A percentile compares a stretch with the other conserved stretches of the same genome.
phyloP scores from a whole-genome alignment of 768 basidiomycete genomes.

The Rhodotorula paludigena region DNA sequence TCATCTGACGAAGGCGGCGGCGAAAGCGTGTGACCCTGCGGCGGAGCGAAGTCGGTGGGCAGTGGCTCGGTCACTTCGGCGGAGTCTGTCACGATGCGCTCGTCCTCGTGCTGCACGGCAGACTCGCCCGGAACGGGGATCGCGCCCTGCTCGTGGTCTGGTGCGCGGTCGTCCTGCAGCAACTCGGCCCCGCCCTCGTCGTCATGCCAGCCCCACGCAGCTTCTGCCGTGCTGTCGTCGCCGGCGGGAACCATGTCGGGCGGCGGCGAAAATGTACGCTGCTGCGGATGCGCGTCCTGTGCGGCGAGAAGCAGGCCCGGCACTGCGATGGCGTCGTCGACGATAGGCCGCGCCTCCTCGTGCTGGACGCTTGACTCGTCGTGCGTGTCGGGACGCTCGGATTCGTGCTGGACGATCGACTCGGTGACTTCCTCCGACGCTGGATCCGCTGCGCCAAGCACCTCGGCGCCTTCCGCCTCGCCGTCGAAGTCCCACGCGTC shows the following conservation, averaged over 20 bases:
- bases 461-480: constrained; percentile 19
- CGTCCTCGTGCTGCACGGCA: constrained; percentile 1
- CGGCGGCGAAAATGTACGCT: constrained; percentile 16
- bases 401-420: constrained; percentile 10
- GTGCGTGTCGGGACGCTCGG: not conserved
- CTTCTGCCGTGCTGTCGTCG: not conserved
- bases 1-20: not conserved
- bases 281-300: constrained; percentile 1
- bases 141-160: not conserved
- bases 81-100: not conserved
- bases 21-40: not conserved
- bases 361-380: constrained; percentile 16
- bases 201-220: constrained; percentile 11
- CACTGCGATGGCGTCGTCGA: not conserved
- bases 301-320: constrained; percentile 1
- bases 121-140: not conserved
- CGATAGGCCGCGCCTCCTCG: constrained; percentile 1
- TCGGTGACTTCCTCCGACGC: not conserved
- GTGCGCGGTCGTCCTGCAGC: not conserved
- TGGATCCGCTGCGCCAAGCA: not conserved
- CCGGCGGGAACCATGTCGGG: not conserved
- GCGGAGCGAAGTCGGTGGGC: no score
- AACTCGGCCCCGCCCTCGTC: constrained; percentile 4
- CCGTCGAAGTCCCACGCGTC: constrained; percentile 30
- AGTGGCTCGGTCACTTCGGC: not conserved